Conservation (phyloP, 352 stramenopile species). For the Phytophthora sp. region DNA sequence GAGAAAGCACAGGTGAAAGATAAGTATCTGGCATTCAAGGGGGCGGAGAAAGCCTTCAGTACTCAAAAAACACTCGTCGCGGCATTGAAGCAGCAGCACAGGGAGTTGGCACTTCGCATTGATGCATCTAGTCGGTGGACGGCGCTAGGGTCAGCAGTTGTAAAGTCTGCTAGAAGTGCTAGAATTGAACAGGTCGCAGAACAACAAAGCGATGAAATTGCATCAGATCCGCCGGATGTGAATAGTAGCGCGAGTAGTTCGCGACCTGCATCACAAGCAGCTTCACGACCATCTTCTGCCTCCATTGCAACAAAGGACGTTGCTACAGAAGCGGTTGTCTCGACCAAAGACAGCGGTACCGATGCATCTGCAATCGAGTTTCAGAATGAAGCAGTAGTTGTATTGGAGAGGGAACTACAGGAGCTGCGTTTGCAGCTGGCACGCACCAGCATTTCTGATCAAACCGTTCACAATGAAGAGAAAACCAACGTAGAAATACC, state of each 20-base stretch:
- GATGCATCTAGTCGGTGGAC: constrained; percentile 63
- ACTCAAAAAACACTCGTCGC: constrained; percentile 42
- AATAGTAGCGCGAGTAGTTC: constrained; percentile 15
- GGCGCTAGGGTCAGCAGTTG: constrained; percentile 31
- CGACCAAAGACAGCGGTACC: constrained; percentile 22
- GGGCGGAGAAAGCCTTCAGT: constrained; percentile 60
- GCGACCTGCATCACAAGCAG: constrained; percentile 4
- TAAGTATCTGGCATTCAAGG: constrained; percentile 79
- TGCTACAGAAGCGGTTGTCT: constrained; percentile 2
- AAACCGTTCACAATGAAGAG: neutral
- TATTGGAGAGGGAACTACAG: constrained; percentile 39
- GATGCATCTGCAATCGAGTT: constrained; percentile 5
- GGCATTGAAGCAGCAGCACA: constrained; percentile 55
- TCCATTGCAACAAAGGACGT: neutral
- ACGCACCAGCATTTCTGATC: neutral
- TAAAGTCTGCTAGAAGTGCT: constrained; percentile 14
- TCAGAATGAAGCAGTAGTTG: constrained; percentile 9
- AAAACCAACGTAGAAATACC: neutral
- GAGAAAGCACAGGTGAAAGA: constrained; percentile 83
- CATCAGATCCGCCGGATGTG: neutral
- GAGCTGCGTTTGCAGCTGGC: constrained; percentile 37
- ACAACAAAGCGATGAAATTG: neutral
- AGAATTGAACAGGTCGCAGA: constrained; percentile 2
- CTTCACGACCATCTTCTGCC: constrained; percentile 5
- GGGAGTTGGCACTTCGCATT: constrained; percentile 45